Conservation (phyloP, 2,329 filamentous ascomycete genomes). For the Botryotinia convoluta region DNA sequence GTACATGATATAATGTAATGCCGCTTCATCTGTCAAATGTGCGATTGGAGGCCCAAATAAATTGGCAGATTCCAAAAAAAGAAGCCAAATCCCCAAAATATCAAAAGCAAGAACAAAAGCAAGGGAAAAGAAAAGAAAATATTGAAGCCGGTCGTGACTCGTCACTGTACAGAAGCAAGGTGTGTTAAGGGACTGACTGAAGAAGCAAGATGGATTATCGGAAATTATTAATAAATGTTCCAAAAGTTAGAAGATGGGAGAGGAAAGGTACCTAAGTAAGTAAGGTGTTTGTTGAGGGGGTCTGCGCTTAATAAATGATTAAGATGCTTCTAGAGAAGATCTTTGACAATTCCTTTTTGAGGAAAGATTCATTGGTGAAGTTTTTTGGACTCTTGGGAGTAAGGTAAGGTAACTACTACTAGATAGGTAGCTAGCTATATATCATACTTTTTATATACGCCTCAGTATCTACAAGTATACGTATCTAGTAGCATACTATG, state of each 20-base stretch:
- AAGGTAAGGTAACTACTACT: background rate
- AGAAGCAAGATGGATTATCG: conserved; percentile 17
- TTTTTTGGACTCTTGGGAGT: background rate
- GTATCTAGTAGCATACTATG: no score
- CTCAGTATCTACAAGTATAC: background rate
- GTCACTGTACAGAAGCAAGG: background rate
- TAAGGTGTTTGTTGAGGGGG: background rate
- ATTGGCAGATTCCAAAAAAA: conserved; percentile 4
- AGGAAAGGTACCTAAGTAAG: background rate
- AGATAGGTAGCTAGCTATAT: background rate
- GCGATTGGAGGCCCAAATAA: background rate
- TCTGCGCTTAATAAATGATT: conserved; percentile 14
- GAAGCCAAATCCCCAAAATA: background rate
- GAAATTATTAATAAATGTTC: conserved; percentile 17
- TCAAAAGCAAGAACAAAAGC: background rate
- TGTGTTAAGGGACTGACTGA: background rate
- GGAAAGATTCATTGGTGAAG: background rate
- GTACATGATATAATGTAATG: conserved; percentile 33
- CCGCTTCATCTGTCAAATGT: conserved; percentile 30
- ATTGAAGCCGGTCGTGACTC: background rate
- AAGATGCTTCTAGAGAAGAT: conserved; percentile 13
- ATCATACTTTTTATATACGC: background rate
- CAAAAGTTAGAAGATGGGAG: background rate
- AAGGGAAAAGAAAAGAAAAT: background rate
- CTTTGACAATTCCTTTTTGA: background rate